Percentiles rank a stretch among this genome's conserved stretches.
phyloP scores from a whole-genome alignment of 73 alveolate species.

The Paramecium biaurelia region DNA sequence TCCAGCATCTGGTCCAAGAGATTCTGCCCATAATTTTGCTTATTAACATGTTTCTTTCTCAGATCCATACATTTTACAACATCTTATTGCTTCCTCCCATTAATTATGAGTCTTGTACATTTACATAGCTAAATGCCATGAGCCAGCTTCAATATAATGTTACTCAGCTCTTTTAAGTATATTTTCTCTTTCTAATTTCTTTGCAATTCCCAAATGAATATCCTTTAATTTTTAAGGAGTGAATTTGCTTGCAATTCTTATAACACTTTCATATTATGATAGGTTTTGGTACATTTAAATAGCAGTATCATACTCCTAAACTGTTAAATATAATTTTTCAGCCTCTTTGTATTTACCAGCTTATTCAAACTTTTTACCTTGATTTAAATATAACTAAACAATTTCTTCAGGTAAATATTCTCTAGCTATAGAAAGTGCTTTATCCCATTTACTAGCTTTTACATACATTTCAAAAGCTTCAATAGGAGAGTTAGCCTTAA shows the following conservation, averaged over 20 bases:
- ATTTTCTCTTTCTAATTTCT: constrained; percentile 96
- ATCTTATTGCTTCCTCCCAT: constrained; percentile 99
- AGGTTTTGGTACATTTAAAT: constrained; percentile 94
- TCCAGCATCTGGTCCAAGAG: constrained; percentile 95
- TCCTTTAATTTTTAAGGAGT: constrained; percentile 94
- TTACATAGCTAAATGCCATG: constrained; percentile 96
- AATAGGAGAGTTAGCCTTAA: constrained; percentile 80
- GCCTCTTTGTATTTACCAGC: constrained; percentile 96
- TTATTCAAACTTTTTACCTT: constrained; percentile 96
- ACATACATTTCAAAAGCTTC: constrained; percentile 98
- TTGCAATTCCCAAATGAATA: constrained; percentile 94
- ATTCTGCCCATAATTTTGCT: constrained; percentile 97
- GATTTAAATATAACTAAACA: constrained; percentile 86
- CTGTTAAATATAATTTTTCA: constrained; percentile 97
- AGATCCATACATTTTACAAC: constrained; percentile 96
- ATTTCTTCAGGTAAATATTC: constrained; percentile 93
- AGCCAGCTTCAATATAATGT: constrained; percentile 97
- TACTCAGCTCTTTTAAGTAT: constrained; percentile 97
- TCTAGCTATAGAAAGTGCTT: constrained; percentile 93
- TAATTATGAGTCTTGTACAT: constrained; percentile 94
- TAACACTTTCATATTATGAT: constrained; percentile 98
- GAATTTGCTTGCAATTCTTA: constrained; percentile 97
- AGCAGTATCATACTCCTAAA: constrained; percentile 98
- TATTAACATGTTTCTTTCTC: constrained; percentile 95
- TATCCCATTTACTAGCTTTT: constrained; percentile 97